Base-by-base conservation (phyloP, 2,329 filamentous ascomycete species). In the Celoporthe dispersa region DNA sequence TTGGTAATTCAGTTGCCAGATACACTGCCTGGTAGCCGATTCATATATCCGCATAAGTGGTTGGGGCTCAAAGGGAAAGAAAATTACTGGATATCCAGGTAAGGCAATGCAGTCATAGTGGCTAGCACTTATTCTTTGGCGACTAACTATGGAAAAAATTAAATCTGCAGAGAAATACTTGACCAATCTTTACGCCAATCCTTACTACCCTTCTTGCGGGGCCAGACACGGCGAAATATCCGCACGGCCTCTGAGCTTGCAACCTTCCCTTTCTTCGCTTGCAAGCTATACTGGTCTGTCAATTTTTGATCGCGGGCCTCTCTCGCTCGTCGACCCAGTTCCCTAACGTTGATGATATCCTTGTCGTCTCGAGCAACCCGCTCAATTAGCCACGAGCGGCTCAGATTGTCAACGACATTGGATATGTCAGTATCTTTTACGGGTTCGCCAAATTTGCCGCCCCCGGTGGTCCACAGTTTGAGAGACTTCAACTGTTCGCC, bases 151-250 rank as follows among this genome's bases (percentile, higher is more conserved):
- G n/a, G n/a, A 9, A 14, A 39, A 14, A 39, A 3, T 14, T 39
- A 39, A 39, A 39, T 12, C 22, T 63, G 53, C 35, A 70, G 25
- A 1, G 65, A 61, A 22, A 70, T 25, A 48, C 69, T 62, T 14
- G 51, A 55, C 65, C 61, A 70, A n/a, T 70, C 65, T 12, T 70
- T 33, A n/a, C 61, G 60, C 61, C 65, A 70, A 55, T 62, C 53
- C 35, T 62, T n/a, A 28, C 41, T 70, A 25, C 53, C 61, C 39
- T 62, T 60, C 33, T 64, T 65, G 19, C 22, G 31, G 12, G 69
- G 61, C 69, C 69, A 68, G 22, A 62, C 12, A 31, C 55, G 41
- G 22, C 61, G 55, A 25, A 70, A 39, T 5, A 62, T 11, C 4
- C 28, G 25, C 28, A 55, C 1, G 19, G 12, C 64, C 5, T 11